Evolutionary conservation across 1,139 yeast genomes (phyloP).

Genomic region (Yamadazyma conglobata): DNA sequence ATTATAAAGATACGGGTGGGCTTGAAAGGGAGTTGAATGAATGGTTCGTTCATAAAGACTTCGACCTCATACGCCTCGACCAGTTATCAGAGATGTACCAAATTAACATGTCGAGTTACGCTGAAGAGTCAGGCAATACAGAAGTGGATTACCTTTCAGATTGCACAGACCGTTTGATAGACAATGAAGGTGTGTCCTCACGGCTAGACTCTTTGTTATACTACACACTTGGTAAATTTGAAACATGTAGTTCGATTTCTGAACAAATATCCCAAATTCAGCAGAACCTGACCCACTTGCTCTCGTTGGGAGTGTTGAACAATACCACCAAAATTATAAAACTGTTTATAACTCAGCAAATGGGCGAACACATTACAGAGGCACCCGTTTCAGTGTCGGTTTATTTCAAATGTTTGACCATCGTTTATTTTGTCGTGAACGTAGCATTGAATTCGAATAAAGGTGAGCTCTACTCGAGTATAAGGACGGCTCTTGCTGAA

Average conservation of each 20-base stretch:
- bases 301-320: conserved; percentile 13
- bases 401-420: conserved; percentile 46
- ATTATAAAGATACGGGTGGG: conserved; percentile 36
- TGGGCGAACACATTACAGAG: conserved; percentile 3
- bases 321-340: conserved; percentile 1
- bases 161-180: conserved; percentile 1
- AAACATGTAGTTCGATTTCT: conserved; percentile 20
- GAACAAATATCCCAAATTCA: conserved; percentile 37
- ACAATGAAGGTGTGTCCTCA: neutral
- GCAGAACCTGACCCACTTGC: conserved; percentile 11
- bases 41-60: conserved; percentile 62
- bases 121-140: neutral
- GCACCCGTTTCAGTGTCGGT: neutral
- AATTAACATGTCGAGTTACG: neutral
- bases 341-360: conserved; percentile 16
- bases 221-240: conserved; percentile 43
- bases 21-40: conserved; percentile 51
- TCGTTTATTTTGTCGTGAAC: conserved; percentile 48
- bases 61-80: conserved; percentile 24
- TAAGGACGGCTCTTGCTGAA: conserved; percentile 22
- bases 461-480: conserved; percentile 11
- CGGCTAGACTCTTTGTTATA: conserved; percentile 24
- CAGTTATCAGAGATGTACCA: conserved; percentile 13
- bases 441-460: conserved; percentile 24
- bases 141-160: conserved; percentile 3